Base-by-base conservation (phyloP, 2,329 filamentous ascomycete genomes). In the Penicillium sp. region DNA sequence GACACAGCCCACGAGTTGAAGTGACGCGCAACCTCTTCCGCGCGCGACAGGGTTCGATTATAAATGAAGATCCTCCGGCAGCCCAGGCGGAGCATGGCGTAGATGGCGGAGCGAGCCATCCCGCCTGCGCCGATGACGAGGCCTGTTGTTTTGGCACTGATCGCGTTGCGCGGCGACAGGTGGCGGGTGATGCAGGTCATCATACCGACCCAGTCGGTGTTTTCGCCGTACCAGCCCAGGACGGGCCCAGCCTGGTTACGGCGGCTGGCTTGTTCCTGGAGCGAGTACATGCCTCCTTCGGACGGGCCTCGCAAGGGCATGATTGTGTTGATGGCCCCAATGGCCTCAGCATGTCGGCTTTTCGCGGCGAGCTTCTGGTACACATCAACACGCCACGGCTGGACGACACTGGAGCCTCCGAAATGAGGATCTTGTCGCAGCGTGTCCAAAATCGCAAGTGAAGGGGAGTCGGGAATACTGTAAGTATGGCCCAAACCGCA, bases 41-140 rank as follows among this genome's bases (percentile, higher is more conserved):
- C 84, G 35, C 83, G 83, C n/a, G 73, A 70, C 2, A 74, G 47
- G 0, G 84, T 89, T 18, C 86, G 75, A 54, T 91, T 90, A 60
- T 79, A 82, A 15, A 91, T 77, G 50, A 84, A 81, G 33, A 91
- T 84, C 49, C 86, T 85, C 44, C 80, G 79, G 33, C 88, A 85
- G 3, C 86, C 86, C 6, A 90, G 72, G 53, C 86, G 84, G 16
- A 90, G 73, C 77, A 91, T 81, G 1, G 86, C 81, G 53, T 91
- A 91, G 2, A 87, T 78, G 2, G 85, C 83, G 3, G 86, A 84
- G 44, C 86, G 76, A 7, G 84, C 86, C 85, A 90, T 90, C 5
- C 86, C 86, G 29, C 78, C 78, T n/a, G 77, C 76, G 7, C 78
- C 78, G 47, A 79, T 70, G 3, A 81, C 68, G 3, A 81, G 59